Base-by-base conservation (phyloP, 108 stramenopile species). In the Skeletonema grethae region DNA sequence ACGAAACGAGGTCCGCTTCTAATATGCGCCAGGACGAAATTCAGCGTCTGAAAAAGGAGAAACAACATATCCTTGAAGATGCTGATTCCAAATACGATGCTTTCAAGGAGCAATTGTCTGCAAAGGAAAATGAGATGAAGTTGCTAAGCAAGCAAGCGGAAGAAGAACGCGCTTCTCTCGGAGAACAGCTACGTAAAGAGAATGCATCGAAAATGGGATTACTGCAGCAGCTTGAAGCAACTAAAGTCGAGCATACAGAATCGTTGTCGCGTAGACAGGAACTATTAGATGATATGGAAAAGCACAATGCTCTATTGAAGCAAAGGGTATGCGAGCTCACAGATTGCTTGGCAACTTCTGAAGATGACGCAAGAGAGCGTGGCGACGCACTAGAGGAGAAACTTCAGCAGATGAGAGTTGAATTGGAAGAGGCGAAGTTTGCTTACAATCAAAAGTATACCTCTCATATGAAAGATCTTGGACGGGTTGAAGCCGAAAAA, bases 351-450 rank as follows among this genome's bases (percentile, higher is more conserved):
- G 60, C 60, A 32, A 8, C n/a, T 16, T 32, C 60, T 8, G 35
- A 61, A 36, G 60, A 36, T 16, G 60, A 32, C 34, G 60, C 60
- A 36, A 35, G 41, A n/a, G 45, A 34, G 45, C 16, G 46, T 1
- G 63, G 43, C 48, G n/a, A 64, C 39, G 69, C 56, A 15, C 56
- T 65, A 53, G 64, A 65, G 64, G 20, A 65, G 18, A 46, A 18
- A 12, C 56, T 28, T 7, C 31, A 61, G 39, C 11, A 61, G 5
- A 16, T 56, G 9, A 15, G 34, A 24, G 34, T 12, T 56, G 29
- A 67, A 18, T 56, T 67, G 32, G 32, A 67, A 57, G 53, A 31
- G 38, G 67, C 43, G 6, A 57, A 65, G 50, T 6, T 25, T 5
- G 0, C 5, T 12, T 7, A 56, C 45, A 32, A 16, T 18, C 60